Base-by-base conservation (phyloP, 2,329 filamentous ascomycete genomes). In the Aureobasidium zeae region DNA sequence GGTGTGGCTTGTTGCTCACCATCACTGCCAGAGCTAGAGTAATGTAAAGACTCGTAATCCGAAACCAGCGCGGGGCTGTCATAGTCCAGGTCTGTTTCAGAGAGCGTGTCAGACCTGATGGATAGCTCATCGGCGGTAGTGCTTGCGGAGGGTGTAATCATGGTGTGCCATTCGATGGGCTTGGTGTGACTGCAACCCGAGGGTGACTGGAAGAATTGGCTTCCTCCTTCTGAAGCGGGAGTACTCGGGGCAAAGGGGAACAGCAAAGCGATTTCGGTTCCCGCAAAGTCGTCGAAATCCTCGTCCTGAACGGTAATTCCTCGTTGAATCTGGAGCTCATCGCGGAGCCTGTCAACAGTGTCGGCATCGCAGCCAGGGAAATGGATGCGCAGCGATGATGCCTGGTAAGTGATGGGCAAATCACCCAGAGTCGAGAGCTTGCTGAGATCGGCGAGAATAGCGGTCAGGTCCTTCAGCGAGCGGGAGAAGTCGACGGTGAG, bases 311-410 rank as follows among this genome's bases (percentile, higher is more conserved):
- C 68, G 3, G 96, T 75, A 3, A 84, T 67, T 2, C 91, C 91
- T 42, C 86, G 74, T 49, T 81, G 77, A 6, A 98, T 73, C n/a
- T 83, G 84, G 9, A 94, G 73, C 59, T 98, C 91, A 34, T 86
- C 78, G 59, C 88, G 95, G 1, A 98, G 72, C 3, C 73, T 70
- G 57, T 94, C 86, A 0, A 94, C 83, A 0, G 84, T 85, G 12
- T 81, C 76, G 1, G 79, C 79, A 55, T 96, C 89, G 49, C 91
- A 88, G 3, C 91, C 91, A 0, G 88, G 87, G 57, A 98, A 96
- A 21, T 87, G 81, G 2, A 96, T 79, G 24, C 87, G 79, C 3
- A 95, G 66, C 0, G 76, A 74, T 2, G 77, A 77, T 26, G 75
- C 73, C 43, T 86, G 77, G 41, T 94, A 72, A 0, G 77, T 72